These are phyloP conservation scores for Microdochium nivale DNA, from an alignment of 2,329 filamentous ascomycete species.

Conservation along the genomic window DNA sequence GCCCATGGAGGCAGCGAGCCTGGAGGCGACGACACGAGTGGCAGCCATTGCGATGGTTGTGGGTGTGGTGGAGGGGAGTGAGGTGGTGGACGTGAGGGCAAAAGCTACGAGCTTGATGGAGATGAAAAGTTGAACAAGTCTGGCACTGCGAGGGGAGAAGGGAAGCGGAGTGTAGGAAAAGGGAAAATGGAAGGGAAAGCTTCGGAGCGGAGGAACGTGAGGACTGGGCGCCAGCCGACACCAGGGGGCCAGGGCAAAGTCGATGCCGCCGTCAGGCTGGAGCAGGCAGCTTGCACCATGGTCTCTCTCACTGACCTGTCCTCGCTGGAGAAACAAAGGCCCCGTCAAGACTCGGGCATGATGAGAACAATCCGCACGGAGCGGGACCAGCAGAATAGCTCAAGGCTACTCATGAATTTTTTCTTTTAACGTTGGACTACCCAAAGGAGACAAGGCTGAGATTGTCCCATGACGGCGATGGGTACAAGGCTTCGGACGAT, in stretches of 20 bases:
- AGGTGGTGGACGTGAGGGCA: constrained; percentile 19
- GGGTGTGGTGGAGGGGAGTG: constrained; percentile 5
- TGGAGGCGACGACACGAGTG: constrained; percentile 68
- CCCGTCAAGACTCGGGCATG: background rate
- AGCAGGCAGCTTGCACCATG: background rate
- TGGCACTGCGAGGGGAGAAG: constrained; percentile 3
- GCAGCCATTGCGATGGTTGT: constrained; percentile 67
- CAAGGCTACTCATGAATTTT: background rate
- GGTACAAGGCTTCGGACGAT: background rate
- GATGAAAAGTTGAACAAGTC: constrained; percentile 21
- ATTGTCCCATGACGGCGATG: background rate
- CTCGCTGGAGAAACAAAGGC: background rate
- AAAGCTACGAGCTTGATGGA: constrained; percentile 27
- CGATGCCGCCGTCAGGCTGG: background rate
- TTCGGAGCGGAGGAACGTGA: constrained; percentile 1
- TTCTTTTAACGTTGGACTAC: background rate
- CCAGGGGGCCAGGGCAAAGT: background rate
- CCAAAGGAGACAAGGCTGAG: background rate
- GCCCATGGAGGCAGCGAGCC: constrained; percentile 69
- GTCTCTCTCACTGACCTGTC: background rate
- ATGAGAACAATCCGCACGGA: background rate
- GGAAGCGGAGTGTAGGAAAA: background rate
- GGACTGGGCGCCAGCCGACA: background rate
- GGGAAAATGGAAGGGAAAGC: constrained; percentile 1
- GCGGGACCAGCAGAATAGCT: background rate